Percentiles rank a stretch among this genome's conserved stretches.
Conservation (phyloP, 176 grass and related monocot genomes). For the Oryza glumipatula region DNA sequence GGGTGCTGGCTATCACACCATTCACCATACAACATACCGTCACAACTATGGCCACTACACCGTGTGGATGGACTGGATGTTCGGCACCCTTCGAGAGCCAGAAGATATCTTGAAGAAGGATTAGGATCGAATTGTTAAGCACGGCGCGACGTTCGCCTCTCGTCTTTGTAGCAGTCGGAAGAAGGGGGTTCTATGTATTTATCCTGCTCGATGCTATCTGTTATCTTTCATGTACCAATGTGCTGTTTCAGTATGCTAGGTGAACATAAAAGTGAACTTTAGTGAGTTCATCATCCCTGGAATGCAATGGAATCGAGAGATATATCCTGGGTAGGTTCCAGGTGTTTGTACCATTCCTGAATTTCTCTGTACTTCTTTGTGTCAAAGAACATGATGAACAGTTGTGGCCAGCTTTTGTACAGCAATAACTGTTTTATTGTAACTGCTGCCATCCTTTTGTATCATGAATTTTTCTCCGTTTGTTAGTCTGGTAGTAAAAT, state of each 20-base stretch:
- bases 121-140: slow-evolving; percentile 43
- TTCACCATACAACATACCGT: slow-evolving; percentile 95
- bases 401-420: not conserved
- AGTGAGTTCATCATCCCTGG: slow-evolving; percentile 12
- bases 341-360: slow-evolving; percentile 31
- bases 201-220: not conserved
- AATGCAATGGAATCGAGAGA: slow-evolving; percentile 24
- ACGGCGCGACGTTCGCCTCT: not conserved
- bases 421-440: not conserved
- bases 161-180: slow-evolving; percentile 16
- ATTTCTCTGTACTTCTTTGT: not conserved
- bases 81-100: slow-evolving; percentile 83
- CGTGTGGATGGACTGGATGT: slow-evolving; percentile 96
- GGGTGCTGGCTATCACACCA: slow-evolving; percentile 96
- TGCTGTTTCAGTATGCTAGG: slow-evolving; percentile 21
- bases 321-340: slow-evolving; percentile 13
- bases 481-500: not conserved
- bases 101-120: slow-evolving; percentile 67
- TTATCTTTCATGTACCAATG: not conserved
- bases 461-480: too few species aligned
- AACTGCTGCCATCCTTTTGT: not conserved
- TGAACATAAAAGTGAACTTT: slow-evolving; percentile 32
- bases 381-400: not conserved
- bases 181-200: slow-evolving; percentile 31
- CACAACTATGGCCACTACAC: slow-evolving; percentile 99